phyloP scores from a whole-genome alignment of 192 early-diverging fungal genomes.

The Podila horticola region DNA sequence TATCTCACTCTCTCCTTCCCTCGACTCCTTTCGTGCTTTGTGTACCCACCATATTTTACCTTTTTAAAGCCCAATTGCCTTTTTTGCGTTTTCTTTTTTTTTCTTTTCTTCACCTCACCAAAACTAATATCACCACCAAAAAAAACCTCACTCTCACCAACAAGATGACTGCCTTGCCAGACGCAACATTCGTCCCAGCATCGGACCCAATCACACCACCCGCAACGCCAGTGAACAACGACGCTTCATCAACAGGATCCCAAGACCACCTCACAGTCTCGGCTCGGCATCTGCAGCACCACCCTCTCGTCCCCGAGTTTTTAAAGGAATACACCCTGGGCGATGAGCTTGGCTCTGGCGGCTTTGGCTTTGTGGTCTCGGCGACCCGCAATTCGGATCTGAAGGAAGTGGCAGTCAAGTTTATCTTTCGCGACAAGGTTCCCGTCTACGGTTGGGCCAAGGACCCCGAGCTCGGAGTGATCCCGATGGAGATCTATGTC shows the following conservation, averaged over 20 bases:
- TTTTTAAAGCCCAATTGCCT: slow-evolving; percentile 1
- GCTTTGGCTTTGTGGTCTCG: slow-evolving; percentile 75
- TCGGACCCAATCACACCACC: slow-evolving; percentile 28
- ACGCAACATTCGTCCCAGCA: slow-evolving; percentile 39
- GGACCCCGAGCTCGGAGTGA: slow-evolving; percentile 54
- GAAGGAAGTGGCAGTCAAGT: slow-evolving; percentile 78
- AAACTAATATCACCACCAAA: background rate
- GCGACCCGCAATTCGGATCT: slow-evolving; percentile 61
- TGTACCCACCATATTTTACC: background rate
- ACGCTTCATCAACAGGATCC: background rate
- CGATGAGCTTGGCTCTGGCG: slow-evolving; percentile 73
- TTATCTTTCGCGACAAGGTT: slow-evolving; percentile 70
- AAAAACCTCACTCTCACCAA: background rate
- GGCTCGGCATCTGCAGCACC: slow-evolving; percentile 25
- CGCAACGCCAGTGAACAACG: slow-evolving; percentile 13
- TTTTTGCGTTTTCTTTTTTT: background rate
- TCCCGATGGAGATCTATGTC: slow-evolving; percentile 68
- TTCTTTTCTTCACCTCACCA: background rate
- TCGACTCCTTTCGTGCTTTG: background rate
- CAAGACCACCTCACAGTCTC: slow-evolving; percentile 29
- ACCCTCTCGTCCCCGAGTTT: slow-evolving; percentile 32
- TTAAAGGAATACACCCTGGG: slow-evolving; percentile 52
- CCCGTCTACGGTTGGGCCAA: slow-evolving; percentile 59
- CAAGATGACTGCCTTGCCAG: slow-evolving; percentile 30
- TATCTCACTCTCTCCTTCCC: background rate